Base-by-base conservation (phyloP, 2,329 filamentous ascomycete genomes). In the Neonectria ditissima region DNA sequence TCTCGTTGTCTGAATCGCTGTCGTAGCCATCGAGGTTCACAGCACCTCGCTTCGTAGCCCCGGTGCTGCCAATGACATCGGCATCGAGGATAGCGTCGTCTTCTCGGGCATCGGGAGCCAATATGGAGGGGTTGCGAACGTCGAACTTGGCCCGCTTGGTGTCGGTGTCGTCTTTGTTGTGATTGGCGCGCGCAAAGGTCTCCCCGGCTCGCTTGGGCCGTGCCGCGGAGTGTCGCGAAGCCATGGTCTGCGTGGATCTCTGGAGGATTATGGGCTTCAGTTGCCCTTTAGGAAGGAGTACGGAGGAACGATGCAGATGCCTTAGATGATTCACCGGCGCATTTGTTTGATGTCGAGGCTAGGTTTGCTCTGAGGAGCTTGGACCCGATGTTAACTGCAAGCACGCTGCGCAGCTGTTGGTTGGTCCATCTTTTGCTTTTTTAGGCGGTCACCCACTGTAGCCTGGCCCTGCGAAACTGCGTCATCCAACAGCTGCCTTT, bases 21-120 rank as follows among this genome's bases (percentile, higher is more conserved):
- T 98, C 95, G 80, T 98, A 99, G 54, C 96, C 96, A 75, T 98
- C 96, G 43, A 99, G 89, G 74, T 98, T 97, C 59, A 99, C 92
- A 0, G 95, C 96, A 70, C 95, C 95, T 66, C 96, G 92, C 78
- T 97, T 97, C 1, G 93, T 92, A 10, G 89, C 88, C 1, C 88
- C 88, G 18, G 88, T 85, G 2, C 90, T 92, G 16, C 94, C 94
- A 68, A 98, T 97, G 41, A 97, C 94, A 75, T 98, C 96, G 22
- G 94, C 93, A 54, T 97, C 93, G 9, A 99, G 87, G 28, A 95
- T 87, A 0, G 89, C 88, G 71, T 94, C 84, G 22, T 80, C 89
- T 68, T 91, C 91, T 2, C 87, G 86, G 2, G 89, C 91, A 76
- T 97, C 93, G 1, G 94, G 90, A 2, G 93, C 95, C 5, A 99